These are phyloP conservation scores for Hypocreales sp. DNA, from an alignment of 2,329 filamentous ascomycete species.

Conservation along the genomic window DNA sequence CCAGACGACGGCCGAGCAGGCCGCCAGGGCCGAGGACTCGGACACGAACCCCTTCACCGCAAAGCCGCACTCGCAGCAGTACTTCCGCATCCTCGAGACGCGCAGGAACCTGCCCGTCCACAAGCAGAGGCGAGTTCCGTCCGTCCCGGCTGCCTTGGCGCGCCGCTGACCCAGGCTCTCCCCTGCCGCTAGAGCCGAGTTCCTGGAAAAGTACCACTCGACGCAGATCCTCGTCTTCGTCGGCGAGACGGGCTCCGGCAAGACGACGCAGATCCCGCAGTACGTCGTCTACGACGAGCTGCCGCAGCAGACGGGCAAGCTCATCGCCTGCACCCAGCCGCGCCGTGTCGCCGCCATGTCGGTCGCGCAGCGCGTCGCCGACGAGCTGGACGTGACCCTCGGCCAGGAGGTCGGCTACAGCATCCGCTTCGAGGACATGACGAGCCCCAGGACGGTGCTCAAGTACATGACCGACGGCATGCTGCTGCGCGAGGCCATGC, in stretches of 20 bases:
- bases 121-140: constrained; percentile 58
- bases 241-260: constrained; percentile 97
- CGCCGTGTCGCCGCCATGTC: constrained; percentile 98
- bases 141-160: neutral
- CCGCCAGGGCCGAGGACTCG: constrained; percentile 59
- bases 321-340: constrained; percentile 94
- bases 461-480: constrained; percentile 99
- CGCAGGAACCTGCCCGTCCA: constrained; percentile 81
- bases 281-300: constrained; percentile 96
- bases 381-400: constrained; percentile 87
- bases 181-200: no score
- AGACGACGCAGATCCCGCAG: constrained; percentile 97
- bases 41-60: constrained; percentile 78
- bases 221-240: constrained; percentile 97
- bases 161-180: no score
- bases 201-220: constrained; percentile 81
- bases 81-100: constrained; percentile 77
- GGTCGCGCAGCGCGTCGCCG: constrained; percentile 91
- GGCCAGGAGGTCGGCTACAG: constrained; percentile 96
- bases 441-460: constrained; percentile 71
- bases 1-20: constrained; percentile 63
- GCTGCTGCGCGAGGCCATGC: constrained; percentile 89
- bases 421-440: constrained; percentile 96
- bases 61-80: constrained; percentile 59
- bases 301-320: constrained; percentile 70